Percentiles rank a stretch among this genome's conserved stretches.
These are phyloP conservation scores for Bruguiera parviflora DNA, from an alignment of 345 rosid genomes.

Conservation along the genomic window DNA sequence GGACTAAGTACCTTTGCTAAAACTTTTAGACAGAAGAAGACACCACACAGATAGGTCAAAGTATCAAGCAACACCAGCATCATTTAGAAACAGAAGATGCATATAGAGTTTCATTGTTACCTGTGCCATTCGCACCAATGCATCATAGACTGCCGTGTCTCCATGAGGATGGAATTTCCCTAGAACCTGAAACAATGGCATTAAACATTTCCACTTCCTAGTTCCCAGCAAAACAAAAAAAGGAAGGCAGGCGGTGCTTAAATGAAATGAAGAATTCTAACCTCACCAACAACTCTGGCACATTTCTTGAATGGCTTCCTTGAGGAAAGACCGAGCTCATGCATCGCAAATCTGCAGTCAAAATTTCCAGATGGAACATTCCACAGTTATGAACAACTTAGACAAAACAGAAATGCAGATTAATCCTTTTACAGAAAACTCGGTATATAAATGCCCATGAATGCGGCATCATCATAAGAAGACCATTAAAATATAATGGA, in stretches of 20 bases:
- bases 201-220: neutral
- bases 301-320: conserved; percentile 92
- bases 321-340: conserved; percentile 86
- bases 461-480: neutral
- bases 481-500: neutral
- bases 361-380: neutral
- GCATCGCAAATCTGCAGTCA: conserved; percentile 77
- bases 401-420: neutral
- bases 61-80: neutral
- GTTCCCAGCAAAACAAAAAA: too few species aligned
- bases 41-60: neutral
- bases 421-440: neutral
- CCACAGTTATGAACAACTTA: neutral
- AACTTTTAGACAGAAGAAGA: too few species aligned
- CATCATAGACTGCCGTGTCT: conserved; percentile 87
- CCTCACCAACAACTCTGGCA: conserved; percentile 99
- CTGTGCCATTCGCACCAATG: conserved; percentile 98
- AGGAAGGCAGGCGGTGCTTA: neutral
- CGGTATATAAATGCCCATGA: neutral
- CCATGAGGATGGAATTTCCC: conserved; percentile 99
- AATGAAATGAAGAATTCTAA: conserved; percentile 13
- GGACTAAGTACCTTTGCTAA: too few species aligned
- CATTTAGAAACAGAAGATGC: neutral
- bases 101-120: conserved; percentile 27
- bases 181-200: conserved; percentile 53